Percentiles rank a stretch among this genome's conserved stretches.
These are phyloP conservation scores for Dioscorea zingiberensis DNA, from an alignment of 106 monocot genomes.

Conservation along the genomic window DNA sequence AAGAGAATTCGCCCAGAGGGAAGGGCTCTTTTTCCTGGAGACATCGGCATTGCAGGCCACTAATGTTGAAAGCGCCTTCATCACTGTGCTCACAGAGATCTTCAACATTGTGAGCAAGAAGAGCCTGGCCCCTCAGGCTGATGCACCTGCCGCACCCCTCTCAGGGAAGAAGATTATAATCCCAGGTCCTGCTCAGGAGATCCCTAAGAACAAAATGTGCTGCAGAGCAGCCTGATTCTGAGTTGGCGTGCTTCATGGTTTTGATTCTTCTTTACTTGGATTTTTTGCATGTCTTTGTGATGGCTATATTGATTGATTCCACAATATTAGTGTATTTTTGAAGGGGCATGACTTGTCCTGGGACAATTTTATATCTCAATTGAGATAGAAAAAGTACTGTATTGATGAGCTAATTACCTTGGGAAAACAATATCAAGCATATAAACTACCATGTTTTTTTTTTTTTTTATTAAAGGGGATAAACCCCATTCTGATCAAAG, in stretches of 20 bases:
- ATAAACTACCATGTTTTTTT: too few relatives aligned
- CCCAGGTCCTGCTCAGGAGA: constrained; percentile 82
- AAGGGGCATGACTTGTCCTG: background rate
- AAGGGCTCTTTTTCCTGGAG: constrained; percentile 87
- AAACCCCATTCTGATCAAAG: too few relatives aligned
- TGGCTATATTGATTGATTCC: constrained; percentile 1
- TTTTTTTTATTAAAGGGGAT: too few relatives aligned
- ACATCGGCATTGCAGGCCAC: constrained; percentile 84
- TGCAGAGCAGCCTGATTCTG: constrained; percentile 39
- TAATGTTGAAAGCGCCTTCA: constrained; percentile 76
- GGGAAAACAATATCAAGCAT: too few relatives aligned
- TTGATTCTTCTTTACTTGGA: background rate
- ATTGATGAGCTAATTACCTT: too few relatives aligned
- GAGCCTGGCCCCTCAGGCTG: constrained; percentile 33
- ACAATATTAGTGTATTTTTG: background rate
- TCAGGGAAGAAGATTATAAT: constrained; percentile 75
- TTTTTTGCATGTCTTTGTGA: constrained; percentile 2
- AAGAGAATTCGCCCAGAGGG: constrained; percentile 83
- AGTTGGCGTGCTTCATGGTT: background rate
- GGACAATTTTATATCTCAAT: background rate
- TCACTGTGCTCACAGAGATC: constrained; percentile 73
- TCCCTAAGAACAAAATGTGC: constrained; percentile 66
- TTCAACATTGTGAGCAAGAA: constrained; percentile 82
- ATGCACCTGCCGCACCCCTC: constrained; percentile 23
- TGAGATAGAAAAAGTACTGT: background rate